Percentiles rank a stretch among this genome's conserved stretches.
phyloP scores from a whole-genome alignment of 2,329 filamentous ascomycete genomes.

The Pseudogymnoascus sp. region DNA sequence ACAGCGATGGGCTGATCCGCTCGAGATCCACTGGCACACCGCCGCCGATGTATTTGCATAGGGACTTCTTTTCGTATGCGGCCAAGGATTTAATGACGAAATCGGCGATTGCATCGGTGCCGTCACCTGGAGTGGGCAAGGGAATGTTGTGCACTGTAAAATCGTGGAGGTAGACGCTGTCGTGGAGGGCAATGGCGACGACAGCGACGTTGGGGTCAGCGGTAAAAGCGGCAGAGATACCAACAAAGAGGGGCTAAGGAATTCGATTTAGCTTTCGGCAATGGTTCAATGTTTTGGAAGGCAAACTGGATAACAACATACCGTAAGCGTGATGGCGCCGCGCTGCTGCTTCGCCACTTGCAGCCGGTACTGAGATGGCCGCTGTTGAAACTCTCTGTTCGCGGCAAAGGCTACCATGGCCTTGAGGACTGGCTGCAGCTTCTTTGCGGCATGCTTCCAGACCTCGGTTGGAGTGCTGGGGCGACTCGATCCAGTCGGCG shows the following conservation, averaged over 20 bases:
- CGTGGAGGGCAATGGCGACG: constrained; percentile 62
- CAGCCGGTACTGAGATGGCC: background rate
- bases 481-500: background rate
- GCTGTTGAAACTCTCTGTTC: constrained; percentile 1
- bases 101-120: constrained; percentile 45
- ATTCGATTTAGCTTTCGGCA: background rate
- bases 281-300: background rate
- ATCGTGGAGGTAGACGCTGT: constrained; percentile 67
- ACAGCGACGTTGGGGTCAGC: constrained; percentile 41
- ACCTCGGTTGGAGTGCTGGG: background rate
- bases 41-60: constrained; percentile 66
- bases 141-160: constrained; percentile 50
- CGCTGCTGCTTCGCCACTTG: background rate
- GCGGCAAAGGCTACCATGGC: constrained; percentile 1
- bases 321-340: background rate
- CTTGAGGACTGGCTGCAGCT: background rate
- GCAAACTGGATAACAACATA: background rate
- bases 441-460: background rate
- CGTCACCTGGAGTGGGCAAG: constrained; percentile 17
- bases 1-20: constrained; percentile 54
- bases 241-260: constrained; percentile 49
- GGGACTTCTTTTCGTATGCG: constrained; percentile 54
- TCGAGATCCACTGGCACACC: constrained; percentile 57
- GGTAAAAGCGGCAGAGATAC: constrained; percentile 49
- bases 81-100: constrained; percentile 50